Conservation (phyloP, 345 rosid species). For the Syzygium aqueum region DNA sequence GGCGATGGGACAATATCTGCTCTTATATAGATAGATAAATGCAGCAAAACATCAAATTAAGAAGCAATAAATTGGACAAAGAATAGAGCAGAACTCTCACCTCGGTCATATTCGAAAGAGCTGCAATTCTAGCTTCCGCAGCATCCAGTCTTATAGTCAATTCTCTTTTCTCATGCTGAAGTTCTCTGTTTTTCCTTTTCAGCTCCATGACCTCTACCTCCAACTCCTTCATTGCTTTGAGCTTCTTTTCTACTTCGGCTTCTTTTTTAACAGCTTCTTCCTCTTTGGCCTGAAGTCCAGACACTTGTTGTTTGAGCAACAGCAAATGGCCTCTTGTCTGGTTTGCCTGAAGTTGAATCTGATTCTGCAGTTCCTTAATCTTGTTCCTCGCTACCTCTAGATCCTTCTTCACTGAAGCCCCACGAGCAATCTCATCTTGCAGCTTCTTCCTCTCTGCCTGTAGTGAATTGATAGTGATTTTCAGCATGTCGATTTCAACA, state of each 20-base stretch:
- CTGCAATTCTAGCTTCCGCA: slow-evolving; percentile 58
- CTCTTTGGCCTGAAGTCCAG: slow-evolving; percentile 72
- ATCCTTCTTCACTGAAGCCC: slow-evolving; percentile 50
- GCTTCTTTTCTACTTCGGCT: slow-evolving; percentile 56
- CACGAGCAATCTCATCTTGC: slow-evolving; percentile 59
- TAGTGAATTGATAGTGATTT: slow-evolving; percentile 72
- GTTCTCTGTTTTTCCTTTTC: slow-evolving; percentile 86
- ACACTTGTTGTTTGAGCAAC: slow-evolving; percentile 88
- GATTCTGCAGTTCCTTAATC: slow-evolving; percentile 84
- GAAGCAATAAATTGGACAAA: neutral
- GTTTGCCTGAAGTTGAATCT: slow-evolving; percentile 87
- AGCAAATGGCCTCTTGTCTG: slow-evolving; percentile 90
- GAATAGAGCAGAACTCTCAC: slow-evolving; percentile 19
- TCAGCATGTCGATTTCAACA: slow-evolving; percentile 87
- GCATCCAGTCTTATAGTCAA: slow-evolving; percentile 70
- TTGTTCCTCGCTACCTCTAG: slow-evolving; percentile 72
- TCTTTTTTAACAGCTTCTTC: slow-evolving; percentile 72
- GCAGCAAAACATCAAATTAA: neutral
- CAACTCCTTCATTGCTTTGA: slow-evolving; percentile 60
- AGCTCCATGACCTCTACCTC: slow-evolving; percentile 87
- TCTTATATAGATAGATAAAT: neutral
- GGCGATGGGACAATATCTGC: neutral
- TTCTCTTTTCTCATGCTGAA: slow-evolving; percentile 92
- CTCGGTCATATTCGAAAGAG: slow-evolving; percentile 90
- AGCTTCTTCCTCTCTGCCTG: slow-evolving; percentile 87